A percentile compares a stretch with the other conserved stretches of the same genome.
Evolutionary conservation across 179 eudicot species (phyloP).

Genomic region (Silene coronaria): DNA sequence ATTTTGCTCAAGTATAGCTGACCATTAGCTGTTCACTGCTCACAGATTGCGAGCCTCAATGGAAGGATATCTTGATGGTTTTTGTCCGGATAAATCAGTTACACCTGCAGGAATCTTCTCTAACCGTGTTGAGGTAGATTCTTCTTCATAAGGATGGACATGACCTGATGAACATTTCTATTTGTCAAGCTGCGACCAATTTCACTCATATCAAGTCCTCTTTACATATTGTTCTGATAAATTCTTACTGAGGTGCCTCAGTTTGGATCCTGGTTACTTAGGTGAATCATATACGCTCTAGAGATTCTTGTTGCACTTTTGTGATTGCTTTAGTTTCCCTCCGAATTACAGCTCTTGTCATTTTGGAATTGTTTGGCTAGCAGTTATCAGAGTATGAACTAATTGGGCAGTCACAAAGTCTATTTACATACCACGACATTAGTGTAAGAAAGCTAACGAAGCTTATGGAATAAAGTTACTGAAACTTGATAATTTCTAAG

Average conservation of each 20-base stretch:
- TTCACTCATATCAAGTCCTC: neutral
- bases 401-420: too few species aligned
- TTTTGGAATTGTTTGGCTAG: neutral
- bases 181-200: constrained; percentile 4
- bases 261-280: neutral
- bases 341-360: neutral
- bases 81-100: constrained; percentile 63
- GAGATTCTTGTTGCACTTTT: neutral
- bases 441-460: too few species aligned
- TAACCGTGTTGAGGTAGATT: constrained; percentile 68
- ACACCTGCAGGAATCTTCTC: constrained; percentile 85
- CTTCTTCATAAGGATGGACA: constrained; percentile 12
- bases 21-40: constrained; percentile 5
- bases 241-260: neutral
- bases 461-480: too few species aligned
- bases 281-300: neutral
- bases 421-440: too few species aligned
- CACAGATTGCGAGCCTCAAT: constrained; percentile 83
- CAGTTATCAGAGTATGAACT: neutral
- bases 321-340: neutral
- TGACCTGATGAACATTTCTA: constrained; percentile 5
- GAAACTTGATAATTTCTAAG: too few species aligned
- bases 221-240: neutral
- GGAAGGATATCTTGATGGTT: constrained; percentile 75
- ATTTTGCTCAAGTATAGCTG: constrained; percentile 2